phyloP scores from a whole-genome alignment of 345 rosid species.

The Arabis hirsuta region DNA sequence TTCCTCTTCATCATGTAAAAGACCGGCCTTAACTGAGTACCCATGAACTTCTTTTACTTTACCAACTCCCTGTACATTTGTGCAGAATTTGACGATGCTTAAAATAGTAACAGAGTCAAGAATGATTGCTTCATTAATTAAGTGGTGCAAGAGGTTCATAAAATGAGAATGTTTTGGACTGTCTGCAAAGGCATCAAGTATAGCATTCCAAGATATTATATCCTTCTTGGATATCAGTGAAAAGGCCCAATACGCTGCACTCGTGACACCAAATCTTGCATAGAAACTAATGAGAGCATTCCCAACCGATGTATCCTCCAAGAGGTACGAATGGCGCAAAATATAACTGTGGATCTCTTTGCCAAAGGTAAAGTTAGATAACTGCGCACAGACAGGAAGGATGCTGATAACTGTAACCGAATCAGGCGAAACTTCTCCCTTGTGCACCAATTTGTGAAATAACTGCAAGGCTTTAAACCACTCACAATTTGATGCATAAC shows the following conservation, averaged over 20 bases:
- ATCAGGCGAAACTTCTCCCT: conserved; percentile 53
- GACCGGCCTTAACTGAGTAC: conserved; percentile 59
- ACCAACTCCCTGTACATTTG: conserved; percentile 40
- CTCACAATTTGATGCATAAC: conserved; percentile 65
- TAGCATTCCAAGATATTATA: conserved; percentile 48
- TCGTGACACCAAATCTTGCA: conserved; percentile 57
- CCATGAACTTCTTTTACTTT: conserved; percentile 76
- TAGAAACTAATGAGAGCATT: conserved; percentile 62
- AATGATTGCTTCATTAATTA: conserved; percentile 55
- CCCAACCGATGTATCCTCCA: conserved; percentile 46
- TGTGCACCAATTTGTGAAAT: conserved; percentile 54
- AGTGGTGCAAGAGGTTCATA: conserved; percentile 51
- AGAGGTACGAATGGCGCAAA: conserved; percentile 38
- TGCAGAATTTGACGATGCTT: conserved; percentile 42
- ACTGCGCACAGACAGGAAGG: conserved; percentile 73
- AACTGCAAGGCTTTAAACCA: conserved; percentile 64
- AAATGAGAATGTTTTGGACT: conserved; percentile 47
- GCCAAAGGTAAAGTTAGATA: conserved; percentile 51
- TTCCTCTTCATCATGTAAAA: conserved; percentile 48
- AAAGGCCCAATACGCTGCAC: conserved; percentile 54
- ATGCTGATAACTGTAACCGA: conserved; percentile 66
- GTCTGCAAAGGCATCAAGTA: conserved; percentile 45
- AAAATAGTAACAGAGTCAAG: conserved; percentile 43
- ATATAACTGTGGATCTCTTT: conserved; percentile 46
- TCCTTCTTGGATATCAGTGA: conserved; percentile 42